These are phyloP conservation scores for Solanum gandarillasii DNA, from an alignment of 257 asterid genomes.

Conservation along the genomic window DNA sequence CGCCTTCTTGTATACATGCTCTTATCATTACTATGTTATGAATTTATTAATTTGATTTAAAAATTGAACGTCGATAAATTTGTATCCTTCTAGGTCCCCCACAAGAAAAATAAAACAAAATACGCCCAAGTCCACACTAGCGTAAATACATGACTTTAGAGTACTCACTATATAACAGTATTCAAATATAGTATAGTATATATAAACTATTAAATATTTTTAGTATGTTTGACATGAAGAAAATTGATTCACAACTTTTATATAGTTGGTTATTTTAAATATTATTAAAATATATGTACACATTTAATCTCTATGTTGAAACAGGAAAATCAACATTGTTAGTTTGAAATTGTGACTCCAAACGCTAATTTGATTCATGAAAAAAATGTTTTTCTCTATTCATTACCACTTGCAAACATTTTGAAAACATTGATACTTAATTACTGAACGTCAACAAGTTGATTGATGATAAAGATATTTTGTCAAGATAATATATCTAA, in stretches of 20 bases:
- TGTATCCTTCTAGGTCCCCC: background rate
- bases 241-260: background rate
- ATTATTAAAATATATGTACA: background rate
- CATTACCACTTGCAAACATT: background rate
- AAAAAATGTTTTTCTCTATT: background rate
- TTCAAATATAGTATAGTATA: background rate
- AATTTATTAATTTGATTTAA: no score
- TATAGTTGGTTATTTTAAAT: background rate
- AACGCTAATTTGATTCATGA: background rate
- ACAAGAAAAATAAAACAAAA: no score
- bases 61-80: no score
- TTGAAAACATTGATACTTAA: background rate
- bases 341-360: background rate
- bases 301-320: background rate
- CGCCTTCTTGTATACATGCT: no score
- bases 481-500: no score
- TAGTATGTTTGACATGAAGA: background rate
- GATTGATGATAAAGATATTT: background rate
- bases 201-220: no score
- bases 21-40: no score
- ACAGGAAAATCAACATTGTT: background rate
- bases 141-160: background rate
- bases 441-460: background rate
- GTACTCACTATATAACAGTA: background rate
- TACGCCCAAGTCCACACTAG: background rate